These are phyloP conservation scores for Xylariomycetidae sp. DNA, from an alignment of 2,329 filamentous ascomycete genomes.

Conservation along the genomic window DNA sequence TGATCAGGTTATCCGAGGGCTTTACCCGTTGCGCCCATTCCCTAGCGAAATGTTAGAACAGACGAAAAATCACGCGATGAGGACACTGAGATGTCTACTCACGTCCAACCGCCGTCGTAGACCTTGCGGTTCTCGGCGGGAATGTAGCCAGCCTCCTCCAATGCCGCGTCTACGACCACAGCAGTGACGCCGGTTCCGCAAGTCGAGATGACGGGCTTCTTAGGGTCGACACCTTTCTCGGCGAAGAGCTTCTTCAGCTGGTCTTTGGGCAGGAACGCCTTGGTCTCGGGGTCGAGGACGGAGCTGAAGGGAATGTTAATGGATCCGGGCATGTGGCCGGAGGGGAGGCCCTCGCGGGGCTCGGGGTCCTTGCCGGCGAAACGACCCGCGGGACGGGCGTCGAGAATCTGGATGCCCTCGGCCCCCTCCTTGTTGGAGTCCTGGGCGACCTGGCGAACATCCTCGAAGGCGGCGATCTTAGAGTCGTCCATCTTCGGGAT, in stretches of 20 bases:
- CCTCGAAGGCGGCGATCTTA: slow-evolving; percentile 74
- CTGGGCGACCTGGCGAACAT: slow-evolving; percentile 70
- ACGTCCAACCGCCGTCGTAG: slow-evolving; percentile 98
- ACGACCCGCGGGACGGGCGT: slow-evolving; percentile 73
- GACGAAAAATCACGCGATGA: background rate
- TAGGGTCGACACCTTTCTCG: slow-evolving; percentile 70
- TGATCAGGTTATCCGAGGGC: slow-evolving; percentile 56
- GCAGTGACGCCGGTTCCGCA: slow-evolving; percentile 96
- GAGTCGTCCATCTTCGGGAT: slow-evolving; percentile 54
- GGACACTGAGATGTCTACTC: slow-evolving; percentile 40
- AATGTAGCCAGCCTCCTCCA: slow-evolving; percentile 72
- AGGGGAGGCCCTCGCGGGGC: slow-evolving; percentile 77
- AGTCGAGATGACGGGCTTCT: slow-evolving; percentile 75
- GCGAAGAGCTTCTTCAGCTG: slow-evolving; percentile 72
- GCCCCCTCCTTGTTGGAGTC: slow-evolving; percentile 77
- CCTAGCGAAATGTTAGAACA: slow-evolving; percentile 33
- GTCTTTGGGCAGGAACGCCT: slow-evolving; percentile 67
- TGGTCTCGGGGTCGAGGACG: slow-evolving; percentile 76
- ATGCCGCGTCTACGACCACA: slow-evolving; percentile 79
- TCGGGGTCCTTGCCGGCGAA: slow-evolving; percentile 82
- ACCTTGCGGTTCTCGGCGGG: slow-evolving; percentile 61
- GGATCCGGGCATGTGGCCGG: slow-evolving; percentile 86
- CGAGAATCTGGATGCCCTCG: slow-evolving; percentile 80
- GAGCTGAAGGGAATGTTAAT: slow-evolving; percentile 75
- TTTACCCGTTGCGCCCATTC: slow-evolving; percentile 63